phyloP scores from a whole-genome alignment of 1,284 basidiomycete species.

The Naganishia sp. region DNA sequence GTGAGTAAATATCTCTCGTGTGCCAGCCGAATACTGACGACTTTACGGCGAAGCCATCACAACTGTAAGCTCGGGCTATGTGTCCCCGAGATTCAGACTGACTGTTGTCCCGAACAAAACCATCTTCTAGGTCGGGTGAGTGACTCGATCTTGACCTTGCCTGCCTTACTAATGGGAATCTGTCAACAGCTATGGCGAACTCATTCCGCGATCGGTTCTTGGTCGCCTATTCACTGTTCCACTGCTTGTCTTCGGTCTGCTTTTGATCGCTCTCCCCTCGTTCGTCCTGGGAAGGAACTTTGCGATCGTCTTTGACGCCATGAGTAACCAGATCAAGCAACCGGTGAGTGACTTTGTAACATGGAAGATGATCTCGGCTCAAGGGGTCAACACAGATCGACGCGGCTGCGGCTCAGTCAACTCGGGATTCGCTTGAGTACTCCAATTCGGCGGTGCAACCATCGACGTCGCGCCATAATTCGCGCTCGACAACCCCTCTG shows the following conservation, averaged over 20 bases:
- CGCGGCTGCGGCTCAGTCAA: conserved; percentile 8
- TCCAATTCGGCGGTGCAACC: not conserved
- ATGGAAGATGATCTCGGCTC: not conserved
- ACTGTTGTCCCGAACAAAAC: not conserved
- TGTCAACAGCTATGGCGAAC: conserved; percentile 65
- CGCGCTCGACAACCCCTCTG: conserved; percentile 1
- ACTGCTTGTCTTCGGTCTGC: conserved; percentile 76
- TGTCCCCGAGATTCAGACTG: not conserved
- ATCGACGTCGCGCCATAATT: not conserved
- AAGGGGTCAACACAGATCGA: not conserved
- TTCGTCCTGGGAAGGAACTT: conserved; percentile 88
- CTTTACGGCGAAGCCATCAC: conserved; percentile 66
- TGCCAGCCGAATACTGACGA: not conserved
- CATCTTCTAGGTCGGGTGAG: conserved; percentile 18
- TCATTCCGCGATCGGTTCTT: conserved; percentile 76
- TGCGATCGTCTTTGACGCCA: conserved; percentile 79
- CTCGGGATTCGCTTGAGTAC: not conserved
- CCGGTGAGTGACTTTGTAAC: conserved; percentile 35
- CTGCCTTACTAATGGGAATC: not conserved
- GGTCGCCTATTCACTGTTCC: conserved; percentile 80
- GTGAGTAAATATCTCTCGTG: conserved; percentile 55
- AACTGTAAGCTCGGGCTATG: conserved; percentile 60
- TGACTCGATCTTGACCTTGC: too few relatives aligned
- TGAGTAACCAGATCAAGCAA: conserved; percentile 51
- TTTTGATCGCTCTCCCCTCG: conserved; percentile 81